Evolutionary conservation across 1,139 yeast species (phyloP).

Genomic region (Saccharomycopsis hybrid): DNA sequence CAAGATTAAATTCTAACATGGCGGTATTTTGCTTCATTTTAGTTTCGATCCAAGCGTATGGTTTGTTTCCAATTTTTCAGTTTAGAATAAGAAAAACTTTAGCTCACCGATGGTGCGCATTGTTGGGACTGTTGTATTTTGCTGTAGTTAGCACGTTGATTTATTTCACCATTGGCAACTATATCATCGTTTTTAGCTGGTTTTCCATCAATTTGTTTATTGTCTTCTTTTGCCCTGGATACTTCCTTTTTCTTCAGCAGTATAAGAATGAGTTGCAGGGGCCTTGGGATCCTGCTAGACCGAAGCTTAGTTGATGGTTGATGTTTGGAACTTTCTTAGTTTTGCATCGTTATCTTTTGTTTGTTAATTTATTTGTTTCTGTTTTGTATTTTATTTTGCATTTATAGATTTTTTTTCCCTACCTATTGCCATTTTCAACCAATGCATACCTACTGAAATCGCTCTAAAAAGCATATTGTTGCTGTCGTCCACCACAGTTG

Average conservation of each 20-base stretch:
- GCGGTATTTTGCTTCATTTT: constrained; percentile 79
- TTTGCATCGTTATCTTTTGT: too few species aligned
- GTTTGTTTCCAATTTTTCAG: constrained; percentile 66
- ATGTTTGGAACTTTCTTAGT: too few species aligned
- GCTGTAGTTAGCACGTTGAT: constrained; percentile 24
- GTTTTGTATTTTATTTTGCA: too few species aligned
- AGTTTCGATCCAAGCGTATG: constrained; percentile 65
- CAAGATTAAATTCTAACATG: constrained; percentile 65
- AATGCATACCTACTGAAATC: too few species aligned
- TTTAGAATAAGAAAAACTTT: constrained; percentile 44
- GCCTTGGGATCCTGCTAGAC: constrained; percentile 91
- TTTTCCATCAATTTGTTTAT: constrained; percentile 40
- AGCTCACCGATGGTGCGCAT: constrained; percentile 34
- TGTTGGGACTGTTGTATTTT: constrained; percentile 23
- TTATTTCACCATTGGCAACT: constrained; percentile 33
- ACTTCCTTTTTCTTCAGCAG: constrained; percentile 65
- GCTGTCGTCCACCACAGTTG: too few species aligned
- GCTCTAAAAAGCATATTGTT: too few species aligned
- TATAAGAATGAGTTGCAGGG: constrained; percentile 87
- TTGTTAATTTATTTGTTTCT: too few species aligned
- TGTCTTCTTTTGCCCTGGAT: constrained; percentile 57
- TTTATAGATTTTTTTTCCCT: too few species aligned
- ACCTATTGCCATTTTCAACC: too few species aligned
- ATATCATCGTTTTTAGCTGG: constrained; percentile 43
- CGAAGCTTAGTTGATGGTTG: too few species aligned